phyloP scores from a whole-genome alignment of 148 eudicot species.

The Cornus kousa region DNA sequence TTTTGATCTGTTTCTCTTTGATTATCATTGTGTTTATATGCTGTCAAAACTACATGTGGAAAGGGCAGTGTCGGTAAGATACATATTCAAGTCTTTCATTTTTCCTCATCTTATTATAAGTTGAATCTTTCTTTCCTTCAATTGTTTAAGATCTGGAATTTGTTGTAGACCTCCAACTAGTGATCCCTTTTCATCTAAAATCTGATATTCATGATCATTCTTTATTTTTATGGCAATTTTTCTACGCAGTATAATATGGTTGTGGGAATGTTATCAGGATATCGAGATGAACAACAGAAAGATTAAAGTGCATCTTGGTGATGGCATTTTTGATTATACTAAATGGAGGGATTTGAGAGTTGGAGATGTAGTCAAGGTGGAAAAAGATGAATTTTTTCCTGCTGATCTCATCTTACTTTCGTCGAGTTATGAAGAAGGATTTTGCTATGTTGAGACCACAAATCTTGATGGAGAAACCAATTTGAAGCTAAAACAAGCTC shows the following conservation, averaged over 20 bases:
- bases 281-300: conserved; percentile 51
- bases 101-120: background rate
- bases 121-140: conserved; percentile 1
- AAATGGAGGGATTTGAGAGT: conserved; percentile 58
- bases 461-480: conserved; percentile 76
- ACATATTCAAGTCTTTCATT: background rate
- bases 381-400: conserved; percentile 67
- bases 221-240: background rate
- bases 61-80: background rate
- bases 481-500: conserved; percentile 59
- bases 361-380: conserved; percentile 63
- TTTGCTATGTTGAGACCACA: conserved; percentile 73
- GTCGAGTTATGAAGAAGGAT: conserved; percentile 62
- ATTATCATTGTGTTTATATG: no score
- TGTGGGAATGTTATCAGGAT: conserved; percentile 39
- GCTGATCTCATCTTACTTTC: conserved; percentile 64
- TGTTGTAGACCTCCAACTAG: background rate
- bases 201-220: background rate
- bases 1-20: background rate
- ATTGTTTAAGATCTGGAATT: background rate
- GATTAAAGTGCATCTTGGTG: conserved; percentile 35
- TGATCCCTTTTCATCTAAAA: conserved; percentile 3
- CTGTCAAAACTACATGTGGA: background rate
- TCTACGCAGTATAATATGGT: background rate
- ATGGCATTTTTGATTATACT: conserved; percentile 38